Percentiles rank a stretch among this genome's conserved stretches.
Conservation (phyloP, 2,329 filamentous ascomycete species). For the Fusarium sp. region DNA sequence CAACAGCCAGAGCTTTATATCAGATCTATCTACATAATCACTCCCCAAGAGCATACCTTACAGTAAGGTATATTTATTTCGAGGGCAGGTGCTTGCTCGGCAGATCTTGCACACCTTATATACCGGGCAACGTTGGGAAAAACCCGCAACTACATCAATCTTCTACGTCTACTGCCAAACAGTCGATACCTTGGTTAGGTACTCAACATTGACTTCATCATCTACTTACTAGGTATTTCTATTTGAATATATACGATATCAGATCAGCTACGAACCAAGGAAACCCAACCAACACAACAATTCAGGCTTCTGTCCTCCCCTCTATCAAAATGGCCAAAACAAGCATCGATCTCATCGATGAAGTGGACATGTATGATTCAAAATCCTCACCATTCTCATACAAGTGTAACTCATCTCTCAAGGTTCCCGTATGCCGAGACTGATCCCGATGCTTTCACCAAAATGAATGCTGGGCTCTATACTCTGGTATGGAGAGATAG, state of each 20-base stretch:
- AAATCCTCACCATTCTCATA: background rate
- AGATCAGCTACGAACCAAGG: background rate
- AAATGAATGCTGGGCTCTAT: slow-evolving; percentile 69
- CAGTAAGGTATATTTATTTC: background rate
- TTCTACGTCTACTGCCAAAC: background rate
- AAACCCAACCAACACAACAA: background rate
- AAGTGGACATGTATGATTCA: slow-evolving; percentile 38
- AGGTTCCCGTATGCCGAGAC: slow-evolving; percentile 83
- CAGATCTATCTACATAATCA: background rate
- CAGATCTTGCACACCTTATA: background rate
- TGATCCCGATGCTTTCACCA: slow-evolving; percentile 64
- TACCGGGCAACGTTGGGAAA: background rate
- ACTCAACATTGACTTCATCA: background rate
- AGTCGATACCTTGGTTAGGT: no score
- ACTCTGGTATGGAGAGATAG: slow-evolving; percentile 71
- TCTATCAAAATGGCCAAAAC: slow-evolving; percentile 36
- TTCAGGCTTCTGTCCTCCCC: background rate
- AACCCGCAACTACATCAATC: slow-evolving; percentile 1
- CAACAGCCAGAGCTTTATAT: background rate
- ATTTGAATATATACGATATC: background rate
- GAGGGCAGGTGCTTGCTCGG: background rate
- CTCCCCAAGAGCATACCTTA: background rate
- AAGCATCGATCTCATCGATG: slow-evolving; percentile 39
- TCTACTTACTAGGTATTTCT: background rate
- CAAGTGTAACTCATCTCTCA: slow-evolving; percentile 4